Conservation (phyloP, 768 basidiomycete genomes). For the Pisolithus orientalis region DNA sequence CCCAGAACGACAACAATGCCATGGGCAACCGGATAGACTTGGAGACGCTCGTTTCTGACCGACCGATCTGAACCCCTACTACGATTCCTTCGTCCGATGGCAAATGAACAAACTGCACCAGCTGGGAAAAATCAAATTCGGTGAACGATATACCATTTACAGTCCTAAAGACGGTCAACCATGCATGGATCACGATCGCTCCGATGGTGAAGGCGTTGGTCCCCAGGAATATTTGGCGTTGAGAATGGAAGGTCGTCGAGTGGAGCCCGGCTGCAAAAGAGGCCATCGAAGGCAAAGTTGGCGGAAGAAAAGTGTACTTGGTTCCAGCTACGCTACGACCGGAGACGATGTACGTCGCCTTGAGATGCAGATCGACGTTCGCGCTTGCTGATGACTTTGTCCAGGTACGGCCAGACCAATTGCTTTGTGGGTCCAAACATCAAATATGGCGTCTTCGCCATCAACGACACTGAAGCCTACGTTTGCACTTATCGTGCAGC, state of each 20-base stretch:
- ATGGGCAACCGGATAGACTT: conserved; percentile 98
- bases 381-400: conserved; percentile 1
- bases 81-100: conserved; percentile 96
- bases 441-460: conserved; percentile 90
- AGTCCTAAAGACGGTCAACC: conserved; percentile 98
- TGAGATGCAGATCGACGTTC: neutral
- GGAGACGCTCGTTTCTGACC: conserved; percentile 95
- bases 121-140: conserved; percentile 93
- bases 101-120: conserved; percentile 89
- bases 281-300: conserved; percentile 60
- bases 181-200: conserved; percentile 99
- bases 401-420: conserved; percentile 96
- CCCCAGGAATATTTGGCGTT: conserved; percentile 94
- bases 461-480: conserved; percentile 82
- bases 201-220: conserved; percentile 88
- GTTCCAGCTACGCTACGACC: conserved; percentile 96
- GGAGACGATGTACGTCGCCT: conserved; percentile 78
- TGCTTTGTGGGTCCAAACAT: conserved; percentile 89
- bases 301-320: conserved; percentile 77
- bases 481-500: conserved; percentile 85
- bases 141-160: conserved; percentile 97
- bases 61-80: conserved; percentile 94
- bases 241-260: conserved; percentile 89
- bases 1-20: conserved; percentile 66
- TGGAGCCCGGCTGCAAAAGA: conserved; percentile 71